Base-by-base conservation (phyloP, 2,329 filamentous ascomycete genomes). In the Cladosporium sp. region DNA sequence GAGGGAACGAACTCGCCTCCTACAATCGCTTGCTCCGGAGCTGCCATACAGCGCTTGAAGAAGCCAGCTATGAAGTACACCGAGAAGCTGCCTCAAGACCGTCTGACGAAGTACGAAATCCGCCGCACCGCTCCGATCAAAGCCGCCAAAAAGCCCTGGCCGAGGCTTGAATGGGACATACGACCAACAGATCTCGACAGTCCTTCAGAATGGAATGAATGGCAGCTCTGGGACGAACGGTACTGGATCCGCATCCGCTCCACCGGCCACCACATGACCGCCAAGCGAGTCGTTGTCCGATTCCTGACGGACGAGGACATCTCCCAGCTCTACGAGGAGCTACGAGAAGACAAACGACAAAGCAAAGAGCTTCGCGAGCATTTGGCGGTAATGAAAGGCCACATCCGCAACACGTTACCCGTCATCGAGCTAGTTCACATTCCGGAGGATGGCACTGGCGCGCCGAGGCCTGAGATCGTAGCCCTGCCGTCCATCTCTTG, bases 181-280 rank as follows among this genome's bases (percentile, higher is more conserved):
- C 30, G 12, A 7, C 22, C 20, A n/a, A 30, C 6, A 29, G 11
- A 34, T 7, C 12, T 17, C 1, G 29, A 24, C 18, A 29, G 9
- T 2, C 24, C 18, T 37, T 54, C 43, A 27, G 42, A 39, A 38
- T 56, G 47, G 53, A 58, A 51, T 15, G 45, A 40, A 9, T 77
- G 68, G 64, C 64, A 67, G 4, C 68, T 83, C 13, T 82, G 78
- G 70, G 79, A 82, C 58, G 70, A 73, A 41, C 70, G 80, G 17
- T 82, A 70, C 62, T 83, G 80, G 80, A 68, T 83, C 43, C 71
- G 69, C 2, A 50, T 82, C 9, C 59, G 63, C 22, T 68, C 32
- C 4, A 3, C n/a, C 32, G 4, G 8, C 11, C 11, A 12, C 3
- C n/a, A n/a, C 32, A 7, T 3, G 1, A n/a, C 32, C 12, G 7